These are phyloP conservation scores for Retiboletus flavoniger DNA, from an alignment of 1,284 basidiomycete species.

Conservation along the genomic window DNA sequence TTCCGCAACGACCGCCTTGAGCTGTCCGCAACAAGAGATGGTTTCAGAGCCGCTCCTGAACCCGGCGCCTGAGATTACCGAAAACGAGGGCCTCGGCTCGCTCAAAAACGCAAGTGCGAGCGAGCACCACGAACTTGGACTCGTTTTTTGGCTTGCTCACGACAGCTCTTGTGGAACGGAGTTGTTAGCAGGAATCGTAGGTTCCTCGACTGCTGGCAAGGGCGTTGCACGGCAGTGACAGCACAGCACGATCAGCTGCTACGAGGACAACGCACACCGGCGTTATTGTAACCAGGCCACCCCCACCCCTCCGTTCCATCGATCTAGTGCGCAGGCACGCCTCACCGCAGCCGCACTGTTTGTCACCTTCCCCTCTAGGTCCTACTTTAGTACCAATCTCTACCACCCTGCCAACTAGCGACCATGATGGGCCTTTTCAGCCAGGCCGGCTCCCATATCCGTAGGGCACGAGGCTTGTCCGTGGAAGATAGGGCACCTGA, in stretches of 20 bases:
- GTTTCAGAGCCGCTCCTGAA: too few relatives aligned
- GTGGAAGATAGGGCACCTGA: slow-evolving; percentile 70
- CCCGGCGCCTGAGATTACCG: slow-evolving; percentile 13
- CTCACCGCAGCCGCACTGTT: slow-evolving; percentile 27
- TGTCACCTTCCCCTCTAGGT: neutral
- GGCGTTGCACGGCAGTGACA: slow-evolving; percentile 1
- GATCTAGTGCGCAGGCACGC: slow-evolving; percentile 17
- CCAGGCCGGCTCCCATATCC: slow-evolving; percentile 62
- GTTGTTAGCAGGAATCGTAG: too few relatives aligned
- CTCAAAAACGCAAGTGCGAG: neutral
- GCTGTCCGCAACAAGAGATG: neutral
- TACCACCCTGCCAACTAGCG: slow-evolving; percentile 15
- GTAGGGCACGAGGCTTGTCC: slow-evolving; percentile 56
- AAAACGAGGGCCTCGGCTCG: slow-evolving; percentile 1
- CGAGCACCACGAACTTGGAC: too few relatives aligned
- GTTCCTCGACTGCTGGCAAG: neutral
- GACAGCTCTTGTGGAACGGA: too few relatives aligned
- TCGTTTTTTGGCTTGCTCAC: neutral
- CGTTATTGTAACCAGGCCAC: neutral
- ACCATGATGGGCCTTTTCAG: slow-evolving; percentile 78
- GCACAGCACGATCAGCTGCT: slow-evolving; percentile 9
- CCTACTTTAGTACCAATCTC: slow-evolving; percentile 1
- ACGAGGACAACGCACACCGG: neutral
- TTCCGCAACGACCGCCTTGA: neutral
- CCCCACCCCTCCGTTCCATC: neutral